These are phyloP conservation scores for Kalaharituber pfeilii DNA, from an alignment of 2,329 filamentous ascomycete species.

Conservation along the genomic window DNA sequence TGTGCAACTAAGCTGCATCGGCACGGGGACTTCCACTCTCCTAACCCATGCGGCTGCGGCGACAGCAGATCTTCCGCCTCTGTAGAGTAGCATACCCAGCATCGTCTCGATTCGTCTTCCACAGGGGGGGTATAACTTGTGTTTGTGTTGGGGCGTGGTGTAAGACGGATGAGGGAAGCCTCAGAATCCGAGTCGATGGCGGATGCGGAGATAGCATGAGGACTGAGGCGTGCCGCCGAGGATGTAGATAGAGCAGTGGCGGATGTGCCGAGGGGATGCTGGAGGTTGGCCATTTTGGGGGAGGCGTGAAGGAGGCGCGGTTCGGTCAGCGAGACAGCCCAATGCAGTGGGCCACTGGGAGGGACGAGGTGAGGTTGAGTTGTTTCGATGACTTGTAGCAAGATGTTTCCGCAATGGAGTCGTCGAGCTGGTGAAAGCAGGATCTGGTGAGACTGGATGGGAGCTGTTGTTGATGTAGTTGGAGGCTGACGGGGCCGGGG, in stretches of 20 bases:
- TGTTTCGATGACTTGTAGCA: no score
- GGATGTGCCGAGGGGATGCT: neutral
- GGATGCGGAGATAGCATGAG: neutral
- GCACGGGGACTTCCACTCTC: constrained; percentile 69
- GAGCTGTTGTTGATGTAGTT: no score
- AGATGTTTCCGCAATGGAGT: no score
- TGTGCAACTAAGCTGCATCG: constrained; percentile 82
- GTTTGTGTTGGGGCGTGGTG: neutral
- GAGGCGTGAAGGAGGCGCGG: neutral
- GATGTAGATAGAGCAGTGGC: neutral
- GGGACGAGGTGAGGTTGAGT: no score
- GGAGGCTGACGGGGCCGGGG: no score
- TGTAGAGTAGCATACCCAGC: constrained; percentile 54
- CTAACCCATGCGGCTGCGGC: constrained; percentile 35
- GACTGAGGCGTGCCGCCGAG: neutral
- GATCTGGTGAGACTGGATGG: no score
- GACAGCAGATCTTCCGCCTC: constrained; percentile 42
- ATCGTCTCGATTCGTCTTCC: constrained; percentile 25
- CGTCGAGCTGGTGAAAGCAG: no score
- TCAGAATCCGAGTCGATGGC: constrained; percentile 3
- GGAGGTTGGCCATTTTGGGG: neutral
- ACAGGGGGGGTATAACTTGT: neutral
- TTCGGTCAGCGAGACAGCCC: no score
- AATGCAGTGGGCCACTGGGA: no score
- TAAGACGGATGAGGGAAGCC: constrained; percentile 2